Evolutionary conservation across 106 monocot species (phyloP), one percentile per base, ranked within the genome.

Genomic region (Apostasia shenzhenica): DNA sequence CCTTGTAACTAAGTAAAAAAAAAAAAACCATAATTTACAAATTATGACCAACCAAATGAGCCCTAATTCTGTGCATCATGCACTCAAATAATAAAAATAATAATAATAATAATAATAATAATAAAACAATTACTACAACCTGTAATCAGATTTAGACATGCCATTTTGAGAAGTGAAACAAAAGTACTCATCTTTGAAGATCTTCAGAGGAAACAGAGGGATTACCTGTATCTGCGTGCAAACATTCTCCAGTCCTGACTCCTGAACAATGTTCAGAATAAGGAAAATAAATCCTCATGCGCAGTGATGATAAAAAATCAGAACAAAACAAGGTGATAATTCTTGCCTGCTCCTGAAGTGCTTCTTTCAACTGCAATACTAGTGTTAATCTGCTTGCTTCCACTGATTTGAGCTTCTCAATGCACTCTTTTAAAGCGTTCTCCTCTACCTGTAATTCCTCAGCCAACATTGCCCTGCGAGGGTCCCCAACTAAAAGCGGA

Each of bases 301-400:
- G 8, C 12, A 53, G 14, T 14, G 14, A 61, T 45, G 57, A 45
- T 7, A 6, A 63, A 54, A 54, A 5, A 66, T 41, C n/a, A 1
- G 3, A 46, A 50, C n/a, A 66, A 3, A 3, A 12, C 5, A 67
- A 8, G 2, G 1, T 74, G 72, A 53, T 13, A 7, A 45, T 12
- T 62, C 67, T 66, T 75, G 90, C 99, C 99, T 99, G 99, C 75
- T 99, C 93, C 45, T 78, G 78, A 38, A 99, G 83, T 11, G 92
- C 83, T 70, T 87, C 85, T 69, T 83, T 87, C 46, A 99, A 76
- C 43, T 85, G 85, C 72, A 79, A 72, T 9, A 93, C 93, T 55
- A 93, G 81, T 40, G 70, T 58, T 10, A 70, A 76, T 75, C 99
- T 79, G 78, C 69, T 90, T 55, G 78, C 57, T 75, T 93, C 92